Conservation (phyloP, 345 rosid species). For the Psidium friedrichsthalianum region DNA sequence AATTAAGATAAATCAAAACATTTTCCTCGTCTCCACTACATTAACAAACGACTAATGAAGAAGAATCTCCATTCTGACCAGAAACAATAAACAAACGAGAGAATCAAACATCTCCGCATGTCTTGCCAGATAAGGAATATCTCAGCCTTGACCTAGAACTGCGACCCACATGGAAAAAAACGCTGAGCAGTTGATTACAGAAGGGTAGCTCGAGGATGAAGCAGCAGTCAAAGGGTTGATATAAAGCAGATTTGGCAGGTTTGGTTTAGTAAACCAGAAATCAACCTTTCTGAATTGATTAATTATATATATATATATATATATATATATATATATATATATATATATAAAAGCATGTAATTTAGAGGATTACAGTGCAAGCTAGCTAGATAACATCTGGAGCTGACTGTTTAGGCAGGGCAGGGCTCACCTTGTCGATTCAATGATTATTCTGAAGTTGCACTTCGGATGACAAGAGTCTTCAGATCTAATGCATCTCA, state of each 20-base stretch:
- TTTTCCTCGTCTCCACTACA: neutral
- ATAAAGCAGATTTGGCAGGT: neutral
- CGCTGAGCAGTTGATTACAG: neutral
- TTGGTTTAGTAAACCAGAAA: neutral
- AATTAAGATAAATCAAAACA: neutral
- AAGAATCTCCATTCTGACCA: neutral
- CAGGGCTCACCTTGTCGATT: neutral
- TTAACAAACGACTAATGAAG: neutral
- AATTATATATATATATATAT: neutral
- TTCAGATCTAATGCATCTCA: neutral
- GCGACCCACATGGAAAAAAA: neutral
- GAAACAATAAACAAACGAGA: neutral
- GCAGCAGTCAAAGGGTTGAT: neutral
- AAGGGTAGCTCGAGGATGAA: neutral
- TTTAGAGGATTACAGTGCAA: neutral
- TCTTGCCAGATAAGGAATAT: neutral
- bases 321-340: no score
- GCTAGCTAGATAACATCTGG: neutral
- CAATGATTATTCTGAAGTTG: neutral
- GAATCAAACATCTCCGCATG: neutral
- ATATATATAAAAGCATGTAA: neutral
- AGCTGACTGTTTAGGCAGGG: neutral
- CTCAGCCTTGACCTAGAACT: neutral
- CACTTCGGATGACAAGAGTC: neutral
- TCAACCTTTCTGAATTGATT: neutral